These are phyloP conservation scores for Halteria grandinella DNA, from an alignment of 73 alveolate species.

Conservation along the genomic window DNA sequence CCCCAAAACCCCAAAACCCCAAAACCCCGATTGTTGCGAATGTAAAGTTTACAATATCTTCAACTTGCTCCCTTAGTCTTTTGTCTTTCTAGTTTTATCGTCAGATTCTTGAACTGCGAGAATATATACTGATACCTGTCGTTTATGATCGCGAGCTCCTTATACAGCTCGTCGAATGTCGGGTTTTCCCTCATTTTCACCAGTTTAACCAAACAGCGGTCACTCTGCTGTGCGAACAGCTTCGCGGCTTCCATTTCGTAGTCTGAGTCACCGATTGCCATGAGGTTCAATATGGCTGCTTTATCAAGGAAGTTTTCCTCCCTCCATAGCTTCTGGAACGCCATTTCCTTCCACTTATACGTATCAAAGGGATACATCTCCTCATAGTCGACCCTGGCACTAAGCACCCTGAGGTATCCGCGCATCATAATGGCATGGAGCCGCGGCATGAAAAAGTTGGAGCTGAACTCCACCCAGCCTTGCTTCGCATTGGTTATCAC, in stretches of 20 bases:
- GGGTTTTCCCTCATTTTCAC: constrained; percentile 85
- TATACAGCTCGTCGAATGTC: constrained; percentile 78
- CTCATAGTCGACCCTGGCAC: constrained; percentile 81
- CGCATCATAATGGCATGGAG: constrained; percentile 57
- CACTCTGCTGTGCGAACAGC: constrained; percentile 60
- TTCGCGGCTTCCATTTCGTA: constrained; percentile 86
- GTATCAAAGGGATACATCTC: constrained; percentile 66
- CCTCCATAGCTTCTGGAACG: constrained; percentile 47
- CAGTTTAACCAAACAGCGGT: constrained; percentile 67
- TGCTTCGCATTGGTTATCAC: constrained; percentile 81
- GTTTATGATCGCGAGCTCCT: constrained; percentile 73
- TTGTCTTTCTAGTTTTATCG: constrained; percentile 83
- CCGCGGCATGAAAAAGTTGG: constrained; percentile 70
- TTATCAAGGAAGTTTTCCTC: not conserved
- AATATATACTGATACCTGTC: constrained; percentile 74
- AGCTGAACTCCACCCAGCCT: constrained; percentile 87
- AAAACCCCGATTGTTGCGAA: no score
- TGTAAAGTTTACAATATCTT: no score
- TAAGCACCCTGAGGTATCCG: constrained; percentile 68
- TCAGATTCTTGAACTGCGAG: constrained; percentile 74
- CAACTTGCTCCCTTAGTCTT: no score
- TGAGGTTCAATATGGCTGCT: constrained; percentile 69
- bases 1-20: no score
- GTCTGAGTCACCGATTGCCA: constrained; percentile 81
- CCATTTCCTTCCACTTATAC: constrained; percentile 75